These are phyloP conservation scores for Petunia secreta DNA, from an alignment of 257 asterid genomes.

Conservation along the genomic window DNA sequence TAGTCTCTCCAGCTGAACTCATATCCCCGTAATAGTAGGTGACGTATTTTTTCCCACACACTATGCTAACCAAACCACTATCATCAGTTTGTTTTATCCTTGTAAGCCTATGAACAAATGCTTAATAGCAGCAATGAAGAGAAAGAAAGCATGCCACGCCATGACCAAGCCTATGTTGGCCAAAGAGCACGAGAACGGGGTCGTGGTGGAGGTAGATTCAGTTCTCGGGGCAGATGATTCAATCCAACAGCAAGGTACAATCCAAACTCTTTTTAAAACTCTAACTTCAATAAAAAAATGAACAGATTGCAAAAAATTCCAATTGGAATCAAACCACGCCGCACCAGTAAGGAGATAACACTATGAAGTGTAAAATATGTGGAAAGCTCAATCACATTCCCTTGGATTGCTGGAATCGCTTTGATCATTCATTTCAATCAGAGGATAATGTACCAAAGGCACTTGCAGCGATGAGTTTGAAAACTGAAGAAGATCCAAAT, in stretches of 20 bases:
- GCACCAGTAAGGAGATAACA: neutral
- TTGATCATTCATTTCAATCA: neutral
- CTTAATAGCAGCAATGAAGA: too few relatives aligned
- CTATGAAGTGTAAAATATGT: neutral
- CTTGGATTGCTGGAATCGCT: neutral
- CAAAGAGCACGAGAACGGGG: neutral
- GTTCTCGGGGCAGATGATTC: neutral
- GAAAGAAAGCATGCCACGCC: neutral
- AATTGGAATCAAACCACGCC: neutral
- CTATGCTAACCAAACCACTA: slow-evolving; percentile 4
- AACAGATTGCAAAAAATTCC: neutral
- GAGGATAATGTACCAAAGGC: neutral
- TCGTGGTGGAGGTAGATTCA: neutral
- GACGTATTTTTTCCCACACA: too few relatives aligned
- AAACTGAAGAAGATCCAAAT: neutral
- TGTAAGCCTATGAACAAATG: neutral
- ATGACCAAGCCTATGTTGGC: too few relatives aligned
- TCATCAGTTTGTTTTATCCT: neutral
- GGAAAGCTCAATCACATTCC: neutral
- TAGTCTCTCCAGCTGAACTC: too few relatives aligned
- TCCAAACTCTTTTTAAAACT: neutral
- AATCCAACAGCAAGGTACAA: neutral
- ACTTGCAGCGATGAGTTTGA: neutral
- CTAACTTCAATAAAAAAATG: neutral
- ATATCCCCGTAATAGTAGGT: too few relatives aligned